Conservation (phyloP, 2,329 filamentous ascomycete genomes). For the Trichoderma sp. region DNA sequence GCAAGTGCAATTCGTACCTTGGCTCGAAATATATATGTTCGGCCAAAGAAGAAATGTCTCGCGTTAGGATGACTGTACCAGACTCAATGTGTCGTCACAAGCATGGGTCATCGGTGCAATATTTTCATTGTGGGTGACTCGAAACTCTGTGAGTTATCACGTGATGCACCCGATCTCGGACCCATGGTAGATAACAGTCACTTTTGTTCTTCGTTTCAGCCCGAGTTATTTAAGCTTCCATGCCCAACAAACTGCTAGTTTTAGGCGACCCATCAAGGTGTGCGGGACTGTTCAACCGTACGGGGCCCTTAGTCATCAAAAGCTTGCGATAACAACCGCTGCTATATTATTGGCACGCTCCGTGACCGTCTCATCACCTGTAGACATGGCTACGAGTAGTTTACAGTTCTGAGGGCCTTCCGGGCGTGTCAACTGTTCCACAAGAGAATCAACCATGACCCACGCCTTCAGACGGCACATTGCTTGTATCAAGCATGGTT, state of each 20-base stretch:
- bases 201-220: not conserved
- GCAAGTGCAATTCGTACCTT: not conserved
- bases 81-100: not conserved
- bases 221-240: not conserved
- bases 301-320: no score
- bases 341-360: no score
- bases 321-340: no score
- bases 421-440: not conserved
- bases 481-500: not conserved
- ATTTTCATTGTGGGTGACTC: not conserved
- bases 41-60: not conserved
- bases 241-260: not conserved
- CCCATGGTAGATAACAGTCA: not conserved
- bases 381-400: no score
- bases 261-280: no score
- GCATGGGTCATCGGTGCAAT: not conserved
- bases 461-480: not conserved
- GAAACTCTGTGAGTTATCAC: not conserved
- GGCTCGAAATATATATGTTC: not conserved
- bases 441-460: not conserved
- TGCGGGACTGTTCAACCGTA: no score
- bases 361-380: no score
- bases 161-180: not conserved
- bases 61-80: not conserved
- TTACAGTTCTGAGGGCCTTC: not conserved